phyloP scores from a whole-genome alignment of 208 protist genomes.

The Acanthamoeba triangularis region DNA sequence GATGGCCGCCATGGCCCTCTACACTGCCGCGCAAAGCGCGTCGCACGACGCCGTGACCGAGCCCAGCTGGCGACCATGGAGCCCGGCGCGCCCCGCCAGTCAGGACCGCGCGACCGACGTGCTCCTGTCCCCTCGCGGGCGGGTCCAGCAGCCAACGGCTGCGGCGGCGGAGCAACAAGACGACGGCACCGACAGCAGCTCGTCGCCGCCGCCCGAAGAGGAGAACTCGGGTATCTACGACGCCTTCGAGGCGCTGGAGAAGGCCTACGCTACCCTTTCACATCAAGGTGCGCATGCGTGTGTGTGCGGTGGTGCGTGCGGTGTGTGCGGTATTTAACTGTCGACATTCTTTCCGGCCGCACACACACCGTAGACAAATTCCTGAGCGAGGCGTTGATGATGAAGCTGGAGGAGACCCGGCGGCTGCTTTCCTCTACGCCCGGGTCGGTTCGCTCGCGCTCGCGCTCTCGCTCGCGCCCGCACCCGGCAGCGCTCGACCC shows the following conservation, averaged over 20 bases:
- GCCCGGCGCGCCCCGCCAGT: no score
- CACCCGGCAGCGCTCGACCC: background rate
- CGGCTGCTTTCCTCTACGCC: conserved; percentile 24
- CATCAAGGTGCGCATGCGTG: background rate
- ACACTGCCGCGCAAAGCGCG: background rate
- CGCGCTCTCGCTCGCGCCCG: background rate
- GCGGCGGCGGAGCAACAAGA: background rate
- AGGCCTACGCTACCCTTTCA: conserved; percentile 43
- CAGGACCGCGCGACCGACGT: no score
- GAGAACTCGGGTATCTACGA: conserved; percentile 15
- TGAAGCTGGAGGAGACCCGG: conserved; percentile 30
- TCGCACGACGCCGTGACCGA: background rate
- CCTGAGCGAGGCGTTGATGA: conserved; percentile 35
- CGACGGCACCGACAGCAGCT: background rate
- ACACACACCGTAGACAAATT: background rate
- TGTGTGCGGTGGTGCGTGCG: background rate
- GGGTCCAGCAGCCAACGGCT: no score
- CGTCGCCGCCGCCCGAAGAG: background rate
- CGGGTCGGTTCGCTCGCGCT: background rate
- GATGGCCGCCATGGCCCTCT: background rate
- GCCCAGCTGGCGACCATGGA: no score
- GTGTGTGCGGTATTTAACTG: no score
- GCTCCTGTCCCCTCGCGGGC: no score
- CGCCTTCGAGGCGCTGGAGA: conserved; percentile 52
- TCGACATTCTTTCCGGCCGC: background rate